Conservation (phyloP, 192 early-diverging fungal genomes). For the Irineochytrium annulatum region DNA sequence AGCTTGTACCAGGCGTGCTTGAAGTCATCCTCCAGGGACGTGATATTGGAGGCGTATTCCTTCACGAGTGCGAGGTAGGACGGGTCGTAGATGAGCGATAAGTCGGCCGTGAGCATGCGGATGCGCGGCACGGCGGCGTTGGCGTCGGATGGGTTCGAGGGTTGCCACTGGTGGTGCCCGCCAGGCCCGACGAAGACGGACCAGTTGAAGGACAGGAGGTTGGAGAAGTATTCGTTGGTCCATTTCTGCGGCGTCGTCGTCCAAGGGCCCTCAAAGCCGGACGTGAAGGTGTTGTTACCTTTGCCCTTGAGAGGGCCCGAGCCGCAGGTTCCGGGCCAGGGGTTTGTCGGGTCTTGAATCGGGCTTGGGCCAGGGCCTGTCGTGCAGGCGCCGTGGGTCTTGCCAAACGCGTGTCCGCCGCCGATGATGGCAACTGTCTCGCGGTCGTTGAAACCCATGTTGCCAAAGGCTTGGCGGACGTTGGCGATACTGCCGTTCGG, state of each 20-base stretch:
- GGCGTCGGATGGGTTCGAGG: too few species aligned
- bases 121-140: constrained; percentile 2
- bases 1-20: constrained; percentile 37
- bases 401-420: constrained; percentile 32
- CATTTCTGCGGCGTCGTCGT: constrained; percentile 72
- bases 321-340: constrained; percentile 26
- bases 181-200: constrained; percentile 21
- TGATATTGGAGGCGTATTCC: background rate
- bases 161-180: constrained; percentile 22
- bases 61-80: background rate
- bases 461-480: constrained; percentile 9
- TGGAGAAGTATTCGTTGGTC: constrained; percentile 76
- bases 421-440: constrained; percentile 82
- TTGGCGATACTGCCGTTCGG: background rate
- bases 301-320: constrained; percentile 18
- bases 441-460: constrained; percentile 54
- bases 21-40: constrained; percentile 20
- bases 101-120: constrained; percentile 25
- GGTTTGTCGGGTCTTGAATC: constrained; percentile 4
- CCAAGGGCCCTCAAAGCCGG: constrained; percentile 82
- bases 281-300: constrained; percentile 34
- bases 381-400: constrained; percentile 19
- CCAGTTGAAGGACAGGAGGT: constrained; percentile 35
- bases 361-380: constrained; percentile 20
- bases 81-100: constrained; percentile 17